Evolutionary conservation across 23 red algal species (phyloP).

Genomic region (Pyropia yezoensis): DNA sequence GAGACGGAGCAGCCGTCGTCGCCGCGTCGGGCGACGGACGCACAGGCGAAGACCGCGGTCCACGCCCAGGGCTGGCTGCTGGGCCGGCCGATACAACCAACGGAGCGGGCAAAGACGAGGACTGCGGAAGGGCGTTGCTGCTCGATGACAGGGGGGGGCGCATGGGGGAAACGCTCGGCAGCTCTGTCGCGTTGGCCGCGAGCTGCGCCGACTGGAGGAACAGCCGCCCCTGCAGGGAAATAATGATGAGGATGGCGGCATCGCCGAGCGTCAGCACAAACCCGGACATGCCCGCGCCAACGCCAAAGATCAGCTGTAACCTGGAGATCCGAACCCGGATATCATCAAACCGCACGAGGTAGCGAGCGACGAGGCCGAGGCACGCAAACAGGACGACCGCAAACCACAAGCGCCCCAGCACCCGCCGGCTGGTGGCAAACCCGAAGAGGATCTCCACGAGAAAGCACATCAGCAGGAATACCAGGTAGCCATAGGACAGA

Average conservation of each 20-base stretch:
- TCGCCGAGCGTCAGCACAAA: conserved; percentile 20
- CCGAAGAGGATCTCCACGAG: conserved; percentile 10
- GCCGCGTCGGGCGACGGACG: too few relatives aligned
- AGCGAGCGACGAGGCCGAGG: conserved; percentile 12
- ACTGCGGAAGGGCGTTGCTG: too few relatives aligned
- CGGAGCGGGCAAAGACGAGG: too few relatives aligned
- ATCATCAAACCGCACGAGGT: conserved; percentile 12
- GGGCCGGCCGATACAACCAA: too few relatives aligned
- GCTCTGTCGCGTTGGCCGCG: not conserved
- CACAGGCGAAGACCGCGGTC: too few relatives aligned
- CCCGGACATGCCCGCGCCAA: conserved; percentile 10
- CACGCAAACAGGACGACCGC: conserved; percentile 6
- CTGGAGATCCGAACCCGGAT: not conserved
- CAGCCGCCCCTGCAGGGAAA: conserved; percentile 19
- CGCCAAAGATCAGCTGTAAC: conserved; percentile 18
- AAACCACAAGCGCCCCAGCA: conserved; percentile 9
- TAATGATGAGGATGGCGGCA: conserved; percentile 20
- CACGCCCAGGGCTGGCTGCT: too few relatives aligned
- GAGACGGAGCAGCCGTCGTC: too few relatives aligned
- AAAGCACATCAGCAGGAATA: conserved; percentile 13
- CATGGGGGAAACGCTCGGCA: not conserved
- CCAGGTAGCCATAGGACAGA: conserved; percentile 14
- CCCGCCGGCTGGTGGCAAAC: not conserved
- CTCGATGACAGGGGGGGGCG: too few relatives aligned
- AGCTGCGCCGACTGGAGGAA: conserved; percentile 7